These are phyloP conservation scores for Podila horticola DNA, from an alignment of 192 early-diverging fungal genomes.

Conservation along the genomic window DNA sequence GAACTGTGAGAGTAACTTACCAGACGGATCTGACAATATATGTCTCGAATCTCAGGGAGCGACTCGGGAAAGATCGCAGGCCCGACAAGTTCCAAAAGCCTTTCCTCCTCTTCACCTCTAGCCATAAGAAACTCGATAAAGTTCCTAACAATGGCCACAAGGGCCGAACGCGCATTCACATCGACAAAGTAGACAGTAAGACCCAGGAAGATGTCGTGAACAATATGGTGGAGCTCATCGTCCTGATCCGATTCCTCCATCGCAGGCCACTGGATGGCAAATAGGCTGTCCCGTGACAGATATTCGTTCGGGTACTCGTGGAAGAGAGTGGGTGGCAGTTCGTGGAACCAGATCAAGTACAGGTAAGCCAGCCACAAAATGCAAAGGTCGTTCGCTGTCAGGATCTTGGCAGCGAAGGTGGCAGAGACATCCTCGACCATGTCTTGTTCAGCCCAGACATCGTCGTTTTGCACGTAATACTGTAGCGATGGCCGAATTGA, in stretches of 20 bases:
- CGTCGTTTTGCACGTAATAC: constrained; percentile 23
- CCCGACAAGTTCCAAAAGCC: constrained; percentile 31
- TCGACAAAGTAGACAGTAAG: constrained; percentile 38
- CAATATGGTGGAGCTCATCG: constrained; percentile 30
- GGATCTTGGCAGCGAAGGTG: constrained; percentile 24
- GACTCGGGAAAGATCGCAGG: constrained; percentile 18
- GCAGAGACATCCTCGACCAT: constrained; percentile 34
- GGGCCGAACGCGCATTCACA: constrained; percentile 14
- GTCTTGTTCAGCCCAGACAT: constrained; percentile 32
- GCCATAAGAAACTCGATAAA: constrained; percentile 40
- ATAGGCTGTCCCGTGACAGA: constrained; percentile 14
- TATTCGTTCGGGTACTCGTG: constrained; percentile 28
- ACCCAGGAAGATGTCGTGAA: constrained; percentile 43
- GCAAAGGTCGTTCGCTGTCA: constrained; percentile 28
- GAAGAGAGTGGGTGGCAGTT: constrained; percentile 29
- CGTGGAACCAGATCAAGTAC: constrained; percentile 46
- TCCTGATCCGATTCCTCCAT: constrained; percentile 29
- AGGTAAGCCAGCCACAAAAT: constrained; percentile 40
- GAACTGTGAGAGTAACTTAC: constrained; percentile 1
- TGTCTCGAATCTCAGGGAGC: constrained; percentile 25
- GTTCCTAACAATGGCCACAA: constrained; percentile 33
- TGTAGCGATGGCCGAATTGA: constrained; percentile 14
- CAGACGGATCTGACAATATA: constrained; percentile 32
- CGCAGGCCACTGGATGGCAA: constrained; percentile 31
- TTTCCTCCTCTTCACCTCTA: constrained; percentile 17